Conservation (phyloP, 1,284 basidiomycete genomes). For the Apiotrichum montevideense region DNA sequence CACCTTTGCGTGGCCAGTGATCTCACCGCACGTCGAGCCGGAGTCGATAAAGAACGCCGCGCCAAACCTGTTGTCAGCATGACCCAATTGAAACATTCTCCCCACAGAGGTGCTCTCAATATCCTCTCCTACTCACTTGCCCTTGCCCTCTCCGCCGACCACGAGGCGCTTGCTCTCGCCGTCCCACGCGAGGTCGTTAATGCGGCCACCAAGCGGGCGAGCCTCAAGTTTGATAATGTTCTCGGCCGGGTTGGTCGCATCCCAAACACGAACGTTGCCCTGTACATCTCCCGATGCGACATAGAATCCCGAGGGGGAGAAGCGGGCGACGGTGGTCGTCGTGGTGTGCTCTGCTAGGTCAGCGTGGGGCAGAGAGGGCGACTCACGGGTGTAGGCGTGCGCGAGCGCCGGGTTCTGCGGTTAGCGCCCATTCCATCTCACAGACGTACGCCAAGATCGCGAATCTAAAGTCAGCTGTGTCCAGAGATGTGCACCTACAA, state of each 20-base stretch:
- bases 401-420: conserved; percentile 27
- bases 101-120: background rate
- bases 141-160: conserved; percentile 90
- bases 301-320: conserved; percentile 92
- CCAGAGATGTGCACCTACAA: conserved; percentile 55
- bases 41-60: conserved; percentile 82
- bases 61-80: conserved; percentile 58
- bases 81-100: background rate
- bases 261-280: conserved; percentile 88
- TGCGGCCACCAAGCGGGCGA: conserved; percentile 70
- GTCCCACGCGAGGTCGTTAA: conserved; percentile 95
- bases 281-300: conserved; percentile 79
- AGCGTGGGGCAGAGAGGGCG: background rate
- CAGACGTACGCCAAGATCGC: conserved; percentile 55
- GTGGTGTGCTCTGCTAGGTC: conserved; percentile 63
- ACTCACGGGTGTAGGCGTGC: conserved; percentile 43
- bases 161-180: conserved; percentile 93
- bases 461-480: conserved; percentile 50
- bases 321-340: conserved; percentile 78
- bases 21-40: conserved; percentile 87
- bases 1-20: conserved; percentile 86
- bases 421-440: conserved; percentile 1
- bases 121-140: conserved; percentile 55
- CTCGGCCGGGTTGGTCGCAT: conserved; percentile 73
- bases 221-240: conserved; percentile 78